These are phyloP conservation scores for Protomyces gravidus DNA, from an alignment of 1,139 yeast genomes.

Conservation along the genomic window DNA sequence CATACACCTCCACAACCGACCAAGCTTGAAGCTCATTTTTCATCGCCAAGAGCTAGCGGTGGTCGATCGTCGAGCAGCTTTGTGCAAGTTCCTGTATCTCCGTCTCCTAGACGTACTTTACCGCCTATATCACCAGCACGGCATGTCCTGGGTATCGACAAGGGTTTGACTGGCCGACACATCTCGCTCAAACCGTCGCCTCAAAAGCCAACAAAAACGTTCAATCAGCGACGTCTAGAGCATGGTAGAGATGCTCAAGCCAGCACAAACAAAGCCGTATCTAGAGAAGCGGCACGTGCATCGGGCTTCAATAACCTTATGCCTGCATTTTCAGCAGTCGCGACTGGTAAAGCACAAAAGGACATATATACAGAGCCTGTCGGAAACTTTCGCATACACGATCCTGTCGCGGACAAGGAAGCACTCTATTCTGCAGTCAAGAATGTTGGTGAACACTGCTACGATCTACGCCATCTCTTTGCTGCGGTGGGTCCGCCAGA, in stretches of 20 bases:
- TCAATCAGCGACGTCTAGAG: conserved; percentile 22
- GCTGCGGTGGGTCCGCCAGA: conserved; percentile 67
- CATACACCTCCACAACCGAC: background rate
- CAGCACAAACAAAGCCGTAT: background rate
- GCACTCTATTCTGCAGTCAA: conserved; percentile 41
- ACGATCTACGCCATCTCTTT: conserved; percentile 55
- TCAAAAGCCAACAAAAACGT: conserved; percentile 18
- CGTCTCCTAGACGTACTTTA: conserved; percentile 14
- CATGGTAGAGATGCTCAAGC: background rate
- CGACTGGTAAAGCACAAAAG: background rate
- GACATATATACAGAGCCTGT: background rate
- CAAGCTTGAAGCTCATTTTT: background rate
- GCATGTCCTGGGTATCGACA: conserved; percentile 28
- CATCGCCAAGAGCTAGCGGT: background rate
- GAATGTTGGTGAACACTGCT: conserved; percentile 49
- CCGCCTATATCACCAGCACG: conserved; percentile 29
- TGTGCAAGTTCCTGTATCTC: conserved; percentile 26
- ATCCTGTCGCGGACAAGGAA: conserved; percentile 44
- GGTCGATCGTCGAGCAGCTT: background rate
- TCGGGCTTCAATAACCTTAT: conserved; percentile 6
- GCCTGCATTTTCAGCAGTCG: conserved; percentile 11
- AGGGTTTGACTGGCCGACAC: conserved; percentile 30
- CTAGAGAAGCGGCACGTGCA: background rate
- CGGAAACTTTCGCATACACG: background rate
- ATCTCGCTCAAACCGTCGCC: conserved; percentile 25